A percentile compares a stretch with the other conserved stretches of the same genome.
Conservation (phyloP, 2,329 filamentous ascomycete species). For the Colletotrichum sp. region DNA sequence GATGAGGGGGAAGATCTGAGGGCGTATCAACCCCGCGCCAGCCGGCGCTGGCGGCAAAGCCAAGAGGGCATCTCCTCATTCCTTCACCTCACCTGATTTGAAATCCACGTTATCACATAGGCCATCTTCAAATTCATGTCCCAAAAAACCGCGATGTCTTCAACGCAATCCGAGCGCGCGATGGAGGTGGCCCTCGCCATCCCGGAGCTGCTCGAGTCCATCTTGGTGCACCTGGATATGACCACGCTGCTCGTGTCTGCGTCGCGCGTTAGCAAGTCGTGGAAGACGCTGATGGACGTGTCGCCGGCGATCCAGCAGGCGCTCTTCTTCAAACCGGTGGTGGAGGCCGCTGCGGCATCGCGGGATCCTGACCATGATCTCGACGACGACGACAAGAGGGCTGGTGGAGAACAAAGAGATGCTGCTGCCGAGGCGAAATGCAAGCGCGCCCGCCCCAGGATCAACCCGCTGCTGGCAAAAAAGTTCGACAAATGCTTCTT, state of each 20-base stretch:
- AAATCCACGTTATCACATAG: background rate
- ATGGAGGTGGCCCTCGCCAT: slow-evolving; percentile 12
- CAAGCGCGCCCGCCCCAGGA: background rate
- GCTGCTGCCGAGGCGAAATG: background rate
- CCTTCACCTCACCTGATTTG: background rate
- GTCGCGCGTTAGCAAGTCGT: slow-evolving; percentile 26
- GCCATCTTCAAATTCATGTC: background rate
- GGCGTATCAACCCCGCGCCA: slow-evolving; percentile 12
- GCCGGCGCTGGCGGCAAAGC: background rate
- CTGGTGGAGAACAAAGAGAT: background rate
- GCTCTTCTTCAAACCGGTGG: slow-evolving; percentile 9
- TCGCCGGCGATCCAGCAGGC: slow-evolving; percentile 1
- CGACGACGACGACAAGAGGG: background rate
- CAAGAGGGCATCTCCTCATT: slow-evolving; percentile 3
- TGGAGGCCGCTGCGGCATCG: background rate
- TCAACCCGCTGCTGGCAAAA: slow-evolving; percentile 13
- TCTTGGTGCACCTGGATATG: slow-evolving; percentile 29
- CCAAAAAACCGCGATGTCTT: background rate
- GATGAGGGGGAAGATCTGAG: slow-evolving; percentile 5
- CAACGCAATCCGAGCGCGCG: background rate
- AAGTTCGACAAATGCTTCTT: slow-evolving; percentile 19
- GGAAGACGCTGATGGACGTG: slow-evolving; percentile 14
- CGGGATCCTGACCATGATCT: background rate
- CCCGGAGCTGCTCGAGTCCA: slow-evolving; percentile 30
- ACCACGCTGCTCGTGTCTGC: slow-evolving; percentile 28